Percentiles rank a stretch among this genome's conserved stretches.
phyloP scores from a whole-genome alignment of 306 rosid genomes.

The Vigna hirtella region DNA sequence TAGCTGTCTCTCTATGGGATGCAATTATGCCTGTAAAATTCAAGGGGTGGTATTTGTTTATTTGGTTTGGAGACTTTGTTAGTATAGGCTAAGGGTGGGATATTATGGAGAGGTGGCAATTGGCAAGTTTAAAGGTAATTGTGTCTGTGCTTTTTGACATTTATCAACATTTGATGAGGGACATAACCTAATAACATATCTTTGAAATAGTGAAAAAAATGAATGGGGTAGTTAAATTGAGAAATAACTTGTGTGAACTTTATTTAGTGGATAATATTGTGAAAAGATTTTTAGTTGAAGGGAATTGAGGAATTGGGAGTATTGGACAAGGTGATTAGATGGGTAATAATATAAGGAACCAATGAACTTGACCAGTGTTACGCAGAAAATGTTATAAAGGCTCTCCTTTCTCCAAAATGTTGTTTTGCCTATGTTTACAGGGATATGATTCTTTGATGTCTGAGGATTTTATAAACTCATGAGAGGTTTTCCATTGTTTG shows the following conservation, averaged over 20 bases:
- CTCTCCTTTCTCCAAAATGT: not conserved
- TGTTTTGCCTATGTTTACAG: not conserved
- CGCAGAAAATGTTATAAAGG: slow-evolving; percentile 2
- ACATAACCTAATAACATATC: not conserved
- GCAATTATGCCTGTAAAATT: not conserved
- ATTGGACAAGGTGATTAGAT: not conserved
- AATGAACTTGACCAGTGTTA: not conserved
- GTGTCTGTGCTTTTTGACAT: not conserved
- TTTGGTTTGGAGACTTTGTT: slow-evolving; percentile 9
- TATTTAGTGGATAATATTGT: not conserved
- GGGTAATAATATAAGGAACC: not conserved
- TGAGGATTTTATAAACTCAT: not conserved
- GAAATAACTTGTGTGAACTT: slow-evolving; percentile 12
- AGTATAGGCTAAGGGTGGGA: not conserved
- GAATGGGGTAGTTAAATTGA: not conserved
- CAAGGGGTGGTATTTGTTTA: not conserved
- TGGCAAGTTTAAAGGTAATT: slow-evolving; percentile 14
- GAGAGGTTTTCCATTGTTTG: not conserved
- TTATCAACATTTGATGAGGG: not conserved
- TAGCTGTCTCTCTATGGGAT: slow-evolving; percentile 6
- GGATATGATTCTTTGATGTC: not conserved
- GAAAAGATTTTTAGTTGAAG: not conserved
- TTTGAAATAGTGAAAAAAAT: not conserved
- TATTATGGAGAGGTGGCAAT: slow-evolving; percentile 14
- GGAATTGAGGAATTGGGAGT: slow-evolving; percentile 4